Evolutionary conservation across 1,284 basidiomycete genomes (phyloP).

Genomic region (Fistulinella cinereoalba): DNA sequence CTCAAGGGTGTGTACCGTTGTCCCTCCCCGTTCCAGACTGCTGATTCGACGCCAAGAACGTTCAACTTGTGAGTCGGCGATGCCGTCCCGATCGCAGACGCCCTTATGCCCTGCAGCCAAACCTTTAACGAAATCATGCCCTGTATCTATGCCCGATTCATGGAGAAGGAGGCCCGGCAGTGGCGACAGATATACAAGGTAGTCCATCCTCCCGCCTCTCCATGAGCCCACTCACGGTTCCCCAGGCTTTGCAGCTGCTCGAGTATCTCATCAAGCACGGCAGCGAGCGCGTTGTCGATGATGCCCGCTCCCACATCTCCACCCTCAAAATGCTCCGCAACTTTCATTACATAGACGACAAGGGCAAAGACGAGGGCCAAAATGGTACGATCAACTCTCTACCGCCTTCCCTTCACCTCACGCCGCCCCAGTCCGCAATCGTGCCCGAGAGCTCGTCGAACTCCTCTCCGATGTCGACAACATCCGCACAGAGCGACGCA

Average conservation of each 20-base stretch:
- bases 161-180: conserved; percentile 97
- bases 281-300: conserved; percentile 97
- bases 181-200: conserved; percentile 99
- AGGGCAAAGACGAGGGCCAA: conserved; percentile 98
- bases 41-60: conserved; percentile 51
- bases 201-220: not conserved
- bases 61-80: conserved; percentile 78
- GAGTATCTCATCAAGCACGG: conserved; percentile 98
- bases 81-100: not conserved
- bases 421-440: conserved; percentile 79
- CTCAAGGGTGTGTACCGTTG: conserved; percentile 71
- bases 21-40: not conserved
- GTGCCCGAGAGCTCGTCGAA: conserved; percentile 88
- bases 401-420: not conserved
- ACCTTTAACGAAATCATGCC: conserved; percentile 99
- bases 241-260: conserved; percentile 84
- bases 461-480: conserved; percentile 89
- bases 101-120: conserved; percentile 55
- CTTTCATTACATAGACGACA: conserved; percentile 99
- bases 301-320: conserved; percentile 90
- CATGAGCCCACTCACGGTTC: conserved; percentile 1
- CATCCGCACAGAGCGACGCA: conserved; percentile 86
- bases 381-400: conserved; percentile 64
- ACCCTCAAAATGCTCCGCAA: conserved; percentile 97
- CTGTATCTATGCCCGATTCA: conserved; percentile 90